phyloP scores from a whole-genome alignment of 139 green algal species.

The Edaphochlamys debaryana region DNA sequence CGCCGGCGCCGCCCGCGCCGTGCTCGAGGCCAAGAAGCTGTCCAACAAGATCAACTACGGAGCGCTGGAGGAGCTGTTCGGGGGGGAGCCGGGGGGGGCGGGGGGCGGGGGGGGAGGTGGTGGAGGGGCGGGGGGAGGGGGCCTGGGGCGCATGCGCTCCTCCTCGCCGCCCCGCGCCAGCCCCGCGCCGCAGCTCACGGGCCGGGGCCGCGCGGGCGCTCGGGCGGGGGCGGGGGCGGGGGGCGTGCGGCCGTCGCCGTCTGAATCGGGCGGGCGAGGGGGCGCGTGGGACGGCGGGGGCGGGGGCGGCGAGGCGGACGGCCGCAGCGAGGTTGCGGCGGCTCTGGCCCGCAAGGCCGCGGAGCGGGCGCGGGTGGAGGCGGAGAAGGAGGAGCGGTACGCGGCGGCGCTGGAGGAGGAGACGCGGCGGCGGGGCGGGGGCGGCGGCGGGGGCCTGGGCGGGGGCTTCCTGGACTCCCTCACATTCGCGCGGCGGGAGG shows the following conservation, averaged over 20 bases:
- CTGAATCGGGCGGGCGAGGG: too few relatives aligned
- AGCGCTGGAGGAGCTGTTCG: constrained; percentile 69
- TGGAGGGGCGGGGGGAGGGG: neutral
- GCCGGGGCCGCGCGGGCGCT: neutral
- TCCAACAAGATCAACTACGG: constrained; percentile 92
- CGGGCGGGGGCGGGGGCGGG: neutral
- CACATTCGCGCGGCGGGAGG: constrained; percentile 11
- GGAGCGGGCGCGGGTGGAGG: constrained; percentile 1
- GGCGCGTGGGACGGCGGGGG: too few relatives aligned
- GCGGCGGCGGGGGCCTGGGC: constrained; percentile 3
- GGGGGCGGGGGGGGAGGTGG: neutral
- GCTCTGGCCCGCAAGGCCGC: constrained; percentile 7
- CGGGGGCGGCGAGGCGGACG: too few relatives aligned
- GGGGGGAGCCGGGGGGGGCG: neutral
- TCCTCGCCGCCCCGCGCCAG: neutral
- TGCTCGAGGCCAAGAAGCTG: constrained; percentile 78
- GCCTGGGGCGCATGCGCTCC: too few relatives aligned
- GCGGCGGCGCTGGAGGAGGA: constrained; percentile 42
- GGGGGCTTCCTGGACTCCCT: constrained; percentile 26
- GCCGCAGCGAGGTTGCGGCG: too few relatives aligned
- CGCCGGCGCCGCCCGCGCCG: constrained; percentile 62
- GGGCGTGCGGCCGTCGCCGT: too few relatives aligned
- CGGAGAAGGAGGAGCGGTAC: constrained; percentile 8
- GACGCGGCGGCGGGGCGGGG: neutral
- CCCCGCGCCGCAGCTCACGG: neutral